Percentiles rank a stretch among this genome's conserved stretches.
Evolutionary conservation across 805 yeast species (phyloP).

Genomic region (Suhomyces sp.): DNA sequence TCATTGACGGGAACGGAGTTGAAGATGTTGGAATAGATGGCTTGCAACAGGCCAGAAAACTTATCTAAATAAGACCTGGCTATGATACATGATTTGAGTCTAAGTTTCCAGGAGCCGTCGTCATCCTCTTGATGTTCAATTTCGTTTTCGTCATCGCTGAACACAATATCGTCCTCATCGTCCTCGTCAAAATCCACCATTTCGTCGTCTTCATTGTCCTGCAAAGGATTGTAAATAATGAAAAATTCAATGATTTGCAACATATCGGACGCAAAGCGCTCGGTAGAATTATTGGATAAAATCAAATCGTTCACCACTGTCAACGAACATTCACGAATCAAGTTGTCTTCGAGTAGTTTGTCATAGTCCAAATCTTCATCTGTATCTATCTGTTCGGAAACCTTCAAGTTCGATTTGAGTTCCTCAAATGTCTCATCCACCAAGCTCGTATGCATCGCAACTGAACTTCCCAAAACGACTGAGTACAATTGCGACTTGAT

Average conservation of each 20-base stretch:
- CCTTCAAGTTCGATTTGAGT: slow-evolving; percentile 2
- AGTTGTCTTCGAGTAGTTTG: slow-evolving; percentile 40
- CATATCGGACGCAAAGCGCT: slow-evolving; percentile 11
- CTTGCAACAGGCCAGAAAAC: slow-evolving; percentile 35
- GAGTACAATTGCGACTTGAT: slow-evolving; percentile 9
- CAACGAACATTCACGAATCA: slow-evolving; percentile 51
- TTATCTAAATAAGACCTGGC: slow-evolving; percentile 35
- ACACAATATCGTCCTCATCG: slow-evolving; percentile 15
- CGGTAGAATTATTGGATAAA: slow-evolving; percentile 11
- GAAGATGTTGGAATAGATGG: slow-evolving; percentile 30
- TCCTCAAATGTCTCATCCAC: slow-evolving; percentile 7
- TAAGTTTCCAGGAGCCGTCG: slow-evolving; percentile 57
- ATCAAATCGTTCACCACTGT: slow-evolving; percentile 37
- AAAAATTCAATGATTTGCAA: slow-evolving; percentile 21
- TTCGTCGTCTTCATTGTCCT: slow-evolving; percentile 18
- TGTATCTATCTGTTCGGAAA: slow-evolving; percentile 7
- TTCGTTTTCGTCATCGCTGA: slow-evolving; percentile 47
- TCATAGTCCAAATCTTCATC: slow-evolving; percentile 44
- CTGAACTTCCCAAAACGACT: slow-evolving; percentile 1
- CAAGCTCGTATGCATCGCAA: slow-evolving; percentile 3
- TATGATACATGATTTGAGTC: slow-evolving; percentile 50
- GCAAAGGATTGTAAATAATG: slow-evolving; percentile 32
- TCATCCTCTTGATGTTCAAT: slow-evolving; percentile 44
- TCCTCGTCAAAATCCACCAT: slow-evolving; percentile 22
- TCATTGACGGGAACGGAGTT: slow-evolving; percentile 34